Evolutionary conservation across 2,329 filamentous ascomycete genomes (phyloP), one percentile per base, ranked within the genome.

Genomic region (Hymenoscyphus albidus): DNA sequence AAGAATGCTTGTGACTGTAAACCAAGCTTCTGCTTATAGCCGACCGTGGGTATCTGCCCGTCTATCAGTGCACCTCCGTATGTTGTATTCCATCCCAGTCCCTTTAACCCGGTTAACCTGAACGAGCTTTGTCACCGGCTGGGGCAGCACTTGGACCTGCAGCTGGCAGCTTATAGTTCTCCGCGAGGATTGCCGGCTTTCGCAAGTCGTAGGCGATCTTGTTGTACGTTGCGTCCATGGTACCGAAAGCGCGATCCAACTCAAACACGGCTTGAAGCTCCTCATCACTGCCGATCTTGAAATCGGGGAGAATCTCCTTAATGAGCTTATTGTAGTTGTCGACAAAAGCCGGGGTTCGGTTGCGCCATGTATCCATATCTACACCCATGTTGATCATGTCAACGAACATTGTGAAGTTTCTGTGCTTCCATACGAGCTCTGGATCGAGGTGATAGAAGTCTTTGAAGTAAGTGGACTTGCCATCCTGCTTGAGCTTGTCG

Each of bases 321-420:
- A n/a, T 16, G 13, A 57, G 18, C 27, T 35, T 57, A 6, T 57
- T 32, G 55, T 57, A 57, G 31, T 32, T 35, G 6, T 35, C 13
- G 31, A 6, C 10, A 27, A 57, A 57, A 2, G 27, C 32, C 7
- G 16, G 16, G 13, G n/a, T 57, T 5, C 7, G 31, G 13, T 57
- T 16, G 1, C 16, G 7, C 55, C 55, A 57, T 9, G n/a, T n/a
- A 10, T 57, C 60, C 64, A 65, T 65, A 35, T 65, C 59, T n/a
- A 22, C 32, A 16, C 32, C 35, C 64, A 57, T 59, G n/a, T 65
- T 58, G 13, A 64, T 22, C 10, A 62, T 59, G n/a, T 67, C 39
- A 14, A 59, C 58, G 35, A 67, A 64, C 40, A 61, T 67, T 27
- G 42, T 62, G 60, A 67, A 67, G 10, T 64, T 9, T 14, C 60